Evolutionary conservation across 345 rosid species (phyloP), one percentile per base, ranked within the genome.

Genomic region (Bretschneidera sinensis): DNA sequence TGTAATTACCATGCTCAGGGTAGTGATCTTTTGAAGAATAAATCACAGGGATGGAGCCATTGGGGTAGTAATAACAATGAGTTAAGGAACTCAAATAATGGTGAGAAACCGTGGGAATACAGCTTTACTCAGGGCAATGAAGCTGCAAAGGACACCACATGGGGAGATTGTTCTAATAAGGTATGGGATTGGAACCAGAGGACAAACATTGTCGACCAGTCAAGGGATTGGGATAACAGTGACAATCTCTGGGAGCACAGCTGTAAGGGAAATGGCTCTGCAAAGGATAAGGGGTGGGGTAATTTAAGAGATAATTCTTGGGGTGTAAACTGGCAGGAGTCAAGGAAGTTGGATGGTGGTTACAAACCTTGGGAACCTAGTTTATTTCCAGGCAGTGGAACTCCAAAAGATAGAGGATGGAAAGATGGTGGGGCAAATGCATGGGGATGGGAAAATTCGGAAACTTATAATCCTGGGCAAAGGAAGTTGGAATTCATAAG

Each of bases 91-190:
- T 21, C 22, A 16, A 72, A 61, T 19, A 51, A 57, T 19, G 58
- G 59, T 54, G 70, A 51, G 51, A 70, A 77, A 54, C 71, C 80
- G 23, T 80, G 89, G 96, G 88, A 81, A 53, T 61, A 39, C 31
- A 60, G 67, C 77, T 31, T 22, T 66, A 43, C 71, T 53, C 59
- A 33, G 71, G 63, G 53, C 39, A 61, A 72, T 68, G 71, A 69
- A 70, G 67, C 43, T 61, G 71, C 16, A 18, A 63, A 66, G 58
- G 67, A 53, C 48, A 57, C 55, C 9, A 24, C 60, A 33, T 76
- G 71, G 75, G 61, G 63, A 20, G 61, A 50, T 48, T 14, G 58
- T 43, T 66, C 70, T 33, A 74, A 60, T 59, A 48, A 78, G 33
- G 68, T 10, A 56, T 24, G 73, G 68, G 76, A 61, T 47, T 59